Base-by-base conservation (phyloP, 768 basidiomycete species). In the Russula sp. region DNA sequence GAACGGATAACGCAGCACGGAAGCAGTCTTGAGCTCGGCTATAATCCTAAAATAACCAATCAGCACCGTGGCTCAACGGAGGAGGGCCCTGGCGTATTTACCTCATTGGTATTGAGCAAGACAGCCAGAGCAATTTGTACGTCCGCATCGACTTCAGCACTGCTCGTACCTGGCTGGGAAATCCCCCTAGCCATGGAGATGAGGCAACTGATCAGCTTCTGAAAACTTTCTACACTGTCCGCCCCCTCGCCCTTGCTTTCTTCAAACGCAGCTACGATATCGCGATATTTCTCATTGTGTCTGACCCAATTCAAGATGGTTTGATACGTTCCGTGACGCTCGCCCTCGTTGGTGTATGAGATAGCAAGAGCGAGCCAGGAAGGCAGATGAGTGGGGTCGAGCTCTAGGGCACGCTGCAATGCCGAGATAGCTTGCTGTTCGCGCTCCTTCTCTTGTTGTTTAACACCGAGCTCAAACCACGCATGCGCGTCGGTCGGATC, bases 401-500 rank as follows among this genome's bases (percentile, higher is more conserved):
- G 82, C 64, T 89, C 85, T 55, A 94, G 77, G 10, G 94, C 87
- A 59, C 87, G 87, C 54, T 81, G 77, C 20, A 99, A 81, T 2
- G 97, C 97, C 59, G 86, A 81, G 47, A 98, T 82, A 4, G 97
- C 97, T 69, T 92, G 87, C 8, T 82, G 80, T 75, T 99, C 97
- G 16, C 95, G 86, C 73, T 99, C 97, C 72, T 95, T 97, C 75
- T 97, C 95, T 74, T 99, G 97, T 71, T 98, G 97, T 74, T 91
- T 94, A 54, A 99, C 87, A 31, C 97, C 97, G 55, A 98, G 86
- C 67, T 89, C 84, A 71, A 83, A 95, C 97, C 97, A 99, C 9
- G 87, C 88, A 40, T 75, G 67, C 4, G 89, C 85, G 68, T 89
- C 82, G 9, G 72, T 76, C 64, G 87, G 85, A 69, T 94, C 82